A percentile compares a stretch with the other conserved stretches of the same genome.
Evolutionary conservation across 1,139 yeast genomes (phyloP).

Genomic region (Schwanniomyces etchellsii): DNA sequence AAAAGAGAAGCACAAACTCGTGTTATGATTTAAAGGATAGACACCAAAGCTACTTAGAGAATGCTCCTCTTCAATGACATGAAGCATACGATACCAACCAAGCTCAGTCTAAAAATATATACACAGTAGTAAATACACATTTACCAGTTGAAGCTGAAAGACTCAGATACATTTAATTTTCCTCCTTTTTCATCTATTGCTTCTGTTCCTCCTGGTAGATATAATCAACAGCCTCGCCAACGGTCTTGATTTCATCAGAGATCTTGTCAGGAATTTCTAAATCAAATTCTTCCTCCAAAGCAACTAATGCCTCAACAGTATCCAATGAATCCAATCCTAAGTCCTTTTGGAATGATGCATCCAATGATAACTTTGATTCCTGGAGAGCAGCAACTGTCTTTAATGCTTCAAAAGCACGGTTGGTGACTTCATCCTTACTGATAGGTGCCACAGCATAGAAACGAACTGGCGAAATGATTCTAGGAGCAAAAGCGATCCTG

Average conservation of each 20-base stretch:
- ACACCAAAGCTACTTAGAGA: too few relatives aligned
- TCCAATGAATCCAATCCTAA: slow-evolving; percentile 68
- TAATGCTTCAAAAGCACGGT: slow-evolving; percentile 46
- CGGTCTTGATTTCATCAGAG: slow-evolving; percentile 64
- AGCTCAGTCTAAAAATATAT: slow-evolving; percentile 1
- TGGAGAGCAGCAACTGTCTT: slow-evolving; percentile 48
- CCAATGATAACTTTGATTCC: slow-evolving; percentile 37
- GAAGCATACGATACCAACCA: too few relatives aligned
- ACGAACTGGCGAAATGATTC: slow-evolving; percentile 30
- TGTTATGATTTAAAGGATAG: too few relatives aligned
- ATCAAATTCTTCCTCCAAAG: slow-evolving; percentile 69
- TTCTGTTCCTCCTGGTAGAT: slow-evolving; percentile 46
- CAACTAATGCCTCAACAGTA: slow-evolving; percentile 66
- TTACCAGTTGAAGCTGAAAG: too few relatives aligned
- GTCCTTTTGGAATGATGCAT: slow-evolving; percentile 54
- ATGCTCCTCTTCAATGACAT: too few relatives aligned
- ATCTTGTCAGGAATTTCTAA: slow-evolving; percentile 65
- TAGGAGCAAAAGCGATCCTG: slow-evolving; percentile 22
- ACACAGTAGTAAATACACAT: too few relatives aligned
- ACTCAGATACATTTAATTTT: too few relatives aligned
- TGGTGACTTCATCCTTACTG: slow-evolving; percentile 41
- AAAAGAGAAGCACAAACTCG: too few relatives aligned
- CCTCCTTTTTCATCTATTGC: slow-evolving; percentile 24
- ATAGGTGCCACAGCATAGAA: slow-evolving; percentile 45
- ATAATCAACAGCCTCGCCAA: slow-evolving; percentile 63